Percentiles rank a stretch among this genome's conserved stretches.
Conservation (phyloP, 1,284 basidiomycete genomes). For the Leccinum subfulvum region DNA sequence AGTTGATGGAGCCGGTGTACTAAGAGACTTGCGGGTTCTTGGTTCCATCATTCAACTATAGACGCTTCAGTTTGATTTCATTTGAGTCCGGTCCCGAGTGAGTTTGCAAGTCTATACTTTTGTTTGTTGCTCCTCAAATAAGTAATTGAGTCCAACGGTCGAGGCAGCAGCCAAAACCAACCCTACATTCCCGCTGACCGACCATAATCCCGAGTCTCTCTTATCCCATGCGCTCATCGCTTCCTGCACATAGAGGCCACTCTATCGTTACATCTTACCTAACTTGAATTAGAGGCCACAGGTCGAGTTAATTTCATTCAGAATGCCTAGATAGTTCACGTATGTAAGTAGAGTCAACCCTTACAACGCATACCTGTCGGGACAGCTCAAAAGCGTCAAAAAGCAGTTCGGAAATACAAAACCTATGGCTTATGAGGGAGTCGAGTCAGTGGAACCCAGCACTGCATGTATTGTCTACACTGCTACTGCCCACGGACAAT, state of each 20-base stretch:
- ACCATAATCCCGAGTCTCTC: background rate
- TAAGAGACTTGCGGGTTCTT: background rate
- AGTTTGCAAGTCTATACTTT: background rate
- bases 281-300: background rate
- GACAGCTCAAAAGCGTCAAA: too few species aligned
- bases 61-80: background rate
- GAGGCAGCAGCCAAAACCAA: background rate
- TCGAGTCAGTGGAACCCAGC: too few species aligned
- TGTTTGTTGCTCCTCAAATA: background rate
- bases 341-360: too few species aligned
- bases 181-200: background rate
- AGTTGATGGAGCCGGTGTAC: background rate
- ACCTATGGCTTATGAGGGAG: too few species aligned
- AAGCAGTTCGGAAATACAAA: too few species aligned
- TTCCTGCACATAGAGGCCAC: background rate
- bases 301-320: background rate
- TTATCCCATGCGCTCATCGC: background rate
- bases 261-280: background rate
- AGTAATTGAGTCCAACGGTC: background rate
- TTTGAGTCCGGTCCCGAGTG: background rate
- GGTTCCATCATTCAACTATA: background rate
- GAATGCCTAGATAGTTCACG: background rate
- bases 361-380: too few species aligned
- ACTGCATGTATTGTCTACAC: background rate
- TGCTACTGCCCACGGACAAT: background rate